Evolutionary conservation across 768 basidiomycete species (phyloP), one percentile per base, ranked within the genome.

Genomic region (Hericium erinaceus): DNA sequence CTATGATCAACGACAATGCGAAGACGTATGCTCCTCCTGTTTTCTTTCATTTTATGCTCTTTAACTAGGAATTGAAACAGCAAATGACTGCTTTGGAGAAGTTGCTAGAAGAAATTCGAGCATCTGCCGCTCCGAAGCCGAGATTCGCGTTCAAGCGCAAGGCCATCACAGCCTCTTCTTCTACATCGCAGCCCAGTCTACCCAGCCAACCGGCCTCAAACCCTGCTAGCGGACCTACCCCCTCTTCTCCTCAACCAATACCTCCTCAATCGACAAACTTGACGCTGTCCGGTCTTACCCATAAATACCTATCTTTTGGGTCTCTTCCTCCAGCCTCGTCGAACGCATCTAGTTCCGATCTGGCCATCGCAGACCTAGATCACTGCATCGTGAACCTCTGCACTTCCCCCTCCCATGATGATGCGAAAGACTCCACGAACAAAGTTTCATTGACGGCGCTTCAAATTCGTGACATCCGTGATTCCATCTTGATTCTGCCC

Each of bases 1-100:
- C 40, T 89, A 89, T 65, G 87, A 90, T 68, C 89, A 87, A 65
- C 77, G 84, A 55, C 84, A 83, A 64, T 86, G 78, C 65, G 85
- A 87, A 67, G 70, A 74, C 64, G 89, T 89, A 54, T 48, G 22
- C 37, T 16, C 55, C 12, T 20, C 44, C 40, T 54, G 4, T 2
- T 13, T 33, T n/a, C 3, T 33, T 16, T 22, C 10, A 18, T 22
- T 22, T 22, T 22, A 22, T 1, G 22, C 22, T 33, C 33, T 8
- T 4, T 33, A 10, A 33, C 33, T 33, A 8, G 7, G 7, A 8
- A 33, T 8, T 24, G 4, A 13, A 20, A 26, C 64, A 93, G 90
- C 84, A 85, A 80, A 68, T 92, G 57, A 83, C 81, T 65, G 68
- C 68, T 4, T 67, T 91, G 10, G 88, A 89, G 67, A 73, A 72